Base-by-base conservation (phyloP, 2,329 filamentous ascomycete species). In the Botrytis squamosa region DNA sequence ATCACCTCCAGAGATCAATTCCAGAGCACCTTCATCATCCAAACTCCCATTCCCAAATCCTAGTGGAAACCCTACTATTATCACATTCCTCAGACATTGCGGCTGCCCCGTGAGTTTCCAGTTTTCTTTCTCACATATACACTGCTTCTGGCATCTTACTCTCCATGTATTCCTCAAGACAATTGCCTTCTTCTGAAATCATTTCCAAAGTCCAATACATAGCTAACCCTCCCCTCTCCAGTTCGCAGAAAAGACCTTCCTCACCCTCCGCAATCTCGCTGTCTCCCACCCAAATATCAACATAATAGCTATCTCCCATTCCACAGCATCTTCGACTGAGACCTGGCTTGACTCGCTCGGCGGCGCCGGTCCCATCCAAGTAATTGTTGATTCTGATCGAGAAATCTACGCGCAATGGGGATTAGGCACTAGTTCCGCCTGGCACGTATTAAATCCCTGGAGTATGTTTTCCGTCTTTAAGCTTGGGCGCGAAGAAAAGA, bases 61-160 rank as follows among this genome's bases (percentile, higher is more conserved):
- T 0, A 82, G 84, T 77, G 81, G 81, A 38, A 89, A 87, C 77
- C 88, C 89, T 0, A 88, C 87, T 0, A 80, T 94, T 1, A 82
- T 94, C 33, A 86, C 89, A 25, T 94, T 94, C 78, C 85, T 94
- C 9, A 85, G 92, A 49, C 91, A 93, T 80, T 93, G 91, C 80
- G 92, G 91, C 49, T 93, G 91, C 83, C 91, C 91, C 93, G 91
- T 92, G 86, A 80, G 86, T 82, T 16, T 38, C 25, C 18, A 2
- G 25, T 22, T 14, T 36, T 25, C 4, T 9, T 33, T 9, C 22
- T 1, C 4, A 59, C 40, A 63, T n/a, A n/a, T 22, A 29, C 3
- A 40, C 20, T 29, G 25, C 40, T 14, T 8, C 18, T 38, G 4
- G 14, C 14, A n/a, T 46, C 20, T 9, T 46, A 14, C 40, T 16